Conservation (phyloP, 2,329 filamentous ascomycete genomes). For the Colletotrichum endophyticum region DNA sequence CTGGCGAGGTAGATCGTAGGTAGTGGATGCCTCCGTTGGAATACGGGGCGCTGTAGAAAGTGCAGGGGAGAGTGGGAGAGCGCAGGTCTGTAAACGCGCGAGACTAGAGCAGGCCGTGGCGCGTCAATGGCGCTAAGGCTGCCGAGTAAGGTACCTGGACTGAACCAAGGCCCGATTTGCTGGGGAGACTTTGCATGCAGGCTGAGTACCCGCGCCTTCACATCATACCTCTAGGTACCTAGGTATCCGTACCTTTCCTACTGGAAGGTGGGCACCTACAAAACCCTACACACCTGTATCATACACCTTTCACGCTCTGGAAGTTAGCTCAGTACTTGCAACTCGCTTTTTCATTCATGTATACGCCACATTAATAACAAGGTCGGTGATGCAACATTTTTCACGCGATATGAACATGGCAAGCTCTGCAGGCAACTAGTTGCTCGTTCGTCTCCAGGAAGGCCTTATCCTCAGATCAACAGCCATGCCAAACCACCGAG, state of each 20-base stretch:
- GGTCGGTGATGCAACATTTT: not conserved
- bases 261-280: too few species aligned
- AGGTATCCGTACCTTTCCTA: too few species aligned
- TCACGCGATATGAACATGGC: not conserved
- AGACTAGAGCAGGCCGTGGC: not conserved
- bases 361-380: not conserved
- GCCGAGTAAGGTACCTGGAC: not conserved
- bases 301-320: not conserved
- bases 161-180: not conserved
- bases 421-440: not conserved
- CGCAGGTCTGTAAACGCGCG: not conserved
- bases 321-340: not conserved
- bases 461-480: conserved; percentile 15
- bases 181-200: not conserved
- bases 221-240: not conserved
- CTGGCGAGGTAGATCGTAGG: not conserved
- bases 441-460: not conserved
- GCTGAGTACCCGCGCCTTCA: not conserved
- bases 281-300: not conserved
- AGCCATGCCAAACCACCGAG: conserved; percentile 75
- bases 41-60: not conserved
- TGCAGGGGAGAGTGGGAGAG: not conserved
- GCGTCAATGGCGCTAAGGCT: not conserved
- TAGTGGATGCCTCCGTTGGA: not conserved
- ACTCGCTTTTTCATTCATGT: not conserved